Percentiles rank a stretch among this genome's conserved stretches.
Conservation (phyloP, 2,329 filamentous ascomycete genomes). For the Aspergillus vadensis region DNA sequence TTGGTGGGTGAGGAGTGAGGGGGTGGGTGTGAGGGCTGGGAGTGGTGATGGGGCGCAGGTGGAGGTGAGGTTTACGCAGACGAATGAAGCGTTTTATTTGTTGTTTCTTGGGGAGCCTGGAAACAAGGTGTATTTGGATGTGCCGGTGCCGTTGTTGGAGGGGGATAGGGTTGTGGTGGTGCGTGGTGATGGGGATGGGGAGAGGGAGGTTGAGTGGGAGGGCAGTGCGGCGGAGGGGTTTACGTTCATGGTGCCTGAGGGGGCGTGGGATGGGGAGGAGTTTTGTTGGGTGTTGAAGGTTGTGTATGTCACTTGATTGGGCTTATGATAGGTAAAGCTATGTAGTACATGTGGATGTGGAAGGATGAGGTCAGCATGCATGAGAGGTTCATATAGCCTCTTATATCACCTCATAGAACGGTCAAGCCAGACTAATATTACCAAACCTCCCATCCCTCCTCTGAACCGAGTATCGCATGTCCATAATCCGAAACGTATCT, state of each 20-base stretch:
- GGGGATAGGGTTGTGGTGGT: constrained; percentile 53
- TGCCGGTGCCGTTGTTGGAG: constrained; percentile 49
- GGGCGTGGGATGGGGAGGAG: not conserved
- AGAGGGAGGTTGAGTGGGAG: not conserved
- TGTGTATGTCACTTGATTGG: not conserved
- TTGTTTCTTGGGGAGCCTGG: constrained; percentile 48
- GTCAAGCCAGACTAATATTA: not conserved
- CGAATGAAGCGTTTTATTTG: constrained; percentile 56
- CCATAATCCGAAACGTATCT: constrained; percentile 16
- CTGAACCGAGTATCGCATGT: not conserved
- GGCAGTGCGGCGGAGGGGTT: not conserved
- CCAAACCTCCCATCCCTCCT: not conserved
- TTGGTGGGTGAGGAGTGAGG: constrained; percentile 51
- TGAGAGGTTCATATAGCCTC: too few species aligned
- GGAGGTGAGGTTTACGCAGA: constrained; percentile 55
- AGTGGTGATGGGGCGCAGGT: not conserved
- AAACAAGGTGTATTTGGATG: constrained; percentile 45
- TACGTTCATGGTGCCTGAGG: not conserved
- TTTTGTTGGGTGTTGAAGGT: constrained; percentile 5
- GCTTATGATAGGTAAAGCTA: too few species aligned
- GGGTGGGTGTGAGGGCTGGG: constrained; percentile 32
- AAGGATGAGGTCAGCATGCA: too few species aligned
- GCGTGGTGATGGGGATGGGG: constrained; percentile 25
- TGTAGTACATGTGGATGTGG: too few species aligned
- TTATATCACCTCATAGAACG: too few species aligned